Base-by-base conservation (phyloP, 306 rosid genomes). In the Begonia peltatifolia region DNA sequence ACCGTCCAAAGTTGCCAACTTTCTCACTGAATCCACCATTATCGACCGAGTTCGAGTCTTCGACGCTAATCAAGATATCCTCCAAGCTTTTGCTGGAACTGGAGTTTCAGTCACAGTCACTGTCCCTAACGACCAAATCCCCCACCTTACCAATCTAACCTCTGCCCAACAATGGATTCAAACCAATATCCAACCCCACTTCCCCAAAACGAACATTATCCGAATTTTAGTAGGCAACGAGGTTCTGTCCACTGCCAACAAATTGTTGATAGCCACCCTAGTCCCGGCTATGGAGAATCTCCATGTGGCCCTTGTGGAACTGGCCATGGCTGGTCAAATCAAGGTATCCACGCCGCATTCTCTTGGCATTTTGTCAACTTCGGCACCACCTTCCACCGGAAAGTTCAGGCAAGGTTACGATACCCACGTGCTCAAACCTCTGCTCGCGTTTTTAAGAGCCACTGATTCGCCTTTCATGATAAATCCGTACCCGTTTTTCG, bases 341-440 rank as follows among this genome's bases (percentile, higher is more conserved):
- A 72, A 79, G 69, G 67, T 88, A 41, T 77, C 96, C 1, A 73
- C 93, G 3, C 95, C 95, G 12, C 94, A 81, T 52, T 79, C 96
- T 41, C 53, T 84, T 16, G 88, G 95, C 53, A 79, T 88, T 55
- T 68, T 81, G 15, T 48, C 84, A 12, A 60, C 65, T 61, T 81
- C 96, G 9, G 75, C 59, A 57, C 94, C 96, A 15, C 96, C 96
- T 6, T 88, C 95, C 30, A 18, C 76, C 0, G 93, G 74, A 4
- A 79, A 71, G 46, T 88, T 88, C 50, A 64, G 96, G 16, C 88
- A 71, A 73, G 96, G 96, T 63, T 84, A 88, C 43, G 96, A 88
- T 57, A 68, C 63, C 11, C 88, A 79, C 41, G 65, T 84, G 2
- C 46, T 88, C 11, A 79, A 73, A 55, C 96, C 95, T 5, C 57